phyloP scores from a whole-genome alignment of 352 stramenopile genomes.

The Phytopythium mirpurense region DNA sequence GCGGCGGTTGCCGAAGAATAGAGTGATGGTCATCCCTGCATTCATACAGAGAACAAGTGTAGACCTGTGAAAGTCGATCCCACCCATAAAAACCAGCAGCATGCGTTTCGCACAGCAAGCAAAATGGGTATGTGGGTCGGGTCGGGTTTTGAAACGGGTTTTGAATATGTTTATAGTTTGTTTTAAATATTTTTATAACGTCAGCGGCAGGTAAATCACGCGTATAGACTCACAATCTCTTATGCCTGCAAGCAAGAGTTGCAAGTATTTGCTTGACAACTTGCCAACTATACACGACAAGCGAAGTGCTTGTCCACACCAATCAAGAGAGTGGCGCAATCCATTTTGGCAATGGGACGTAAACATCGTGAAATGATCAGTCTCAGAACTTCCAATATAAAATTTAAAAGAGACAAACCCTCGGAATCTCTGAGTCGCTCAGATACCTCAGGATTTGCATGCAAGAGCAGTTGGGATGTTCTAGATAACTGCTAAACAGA shows the following conservation, averaged over 20 bases:
- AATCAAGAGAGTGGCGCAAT: constrained; percentile 6
- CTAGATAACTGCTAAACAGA: too few species aligned
- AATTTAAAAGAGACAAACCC: not conserved
- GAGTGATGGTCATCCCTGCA: not conserved
- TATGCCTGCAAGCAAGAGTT: not conserved
- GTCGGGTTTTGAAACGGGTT: not conserved
- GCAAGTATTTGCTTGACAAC: too few species aligned
- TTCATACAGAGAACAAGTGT: not conserved
- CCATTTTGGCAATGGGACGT: not conserved
- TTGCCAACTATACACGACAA: too few species aligned
- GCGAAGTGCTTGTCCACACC: not conserved
- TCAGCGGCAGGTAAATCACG: too few species aligned
- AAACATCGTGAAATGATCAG: not conserved
- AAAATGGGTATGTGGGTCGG: not conserved
- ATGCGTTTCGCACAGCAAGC: too few species aligned
- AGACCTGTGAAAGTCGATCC: constrained; percentile 1
- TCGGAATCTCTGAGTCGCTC: not conserved
- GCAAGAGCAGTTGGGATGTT: too few species aligned
- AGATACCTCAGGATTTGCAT: not conserved
- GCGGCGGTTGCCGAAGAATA: not conserved
- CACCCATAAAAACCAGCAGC: not conserved
- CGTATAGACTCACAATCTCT: too few species aligned
- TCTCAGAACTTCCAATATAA: not conserved
- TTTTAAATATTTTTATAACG: too few species aligned
- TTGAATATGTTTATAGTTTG: too few species aligned